Percentiles rank a stretch among this genome's conserved stretches.
Conservation (phyloP, 2,329 filamentous ascomycete genomes). For the Aspergillus sp. region DNA sequence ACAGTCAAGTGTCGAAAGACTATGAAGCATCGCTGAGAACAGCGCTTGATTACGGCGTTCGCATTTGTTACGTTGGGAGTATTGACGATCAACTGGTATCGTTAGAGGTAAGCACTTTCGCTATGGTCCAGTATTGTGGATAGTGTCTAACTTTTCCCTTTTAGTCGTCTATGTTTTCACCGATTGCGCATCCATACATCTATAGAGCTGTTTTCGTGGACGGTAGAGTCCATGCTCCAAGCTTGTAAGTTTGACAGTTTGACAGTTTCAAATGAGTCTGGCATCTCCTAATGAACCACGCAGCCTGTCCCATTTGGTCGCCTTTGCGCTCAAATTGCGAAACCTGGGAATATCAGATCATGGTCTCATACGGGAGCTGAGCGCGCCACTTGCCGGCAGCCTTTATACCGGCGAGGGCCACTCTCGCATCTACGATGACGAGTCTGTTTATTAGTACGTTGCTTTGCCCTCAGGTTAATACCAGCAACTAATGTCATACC, state of each 20-base stretch:
- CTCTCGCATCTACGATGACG: slow-evolving; percentile 84
- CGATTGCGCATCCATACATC: slow-evolving; percentile 81
- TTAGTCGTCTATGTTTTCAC: slow-evolving; percentile 74
- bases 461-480: neutral
- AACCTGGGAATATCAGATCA: slow-evolving; percentile 92
- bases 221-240: slow-evolving; percentile 79
- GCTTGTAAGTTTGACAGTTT: slow-evolving; percentile 68
- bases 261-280: too few relatives aligned
- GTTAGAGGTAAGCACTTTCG: slow-evolving; percentile 56
- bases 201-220: slow-evolving; percentile 95
- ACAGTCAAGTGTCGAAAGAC: slow-evolving; percentile 71
- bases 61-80: slow-evolving; percentile 81
- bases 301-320: slow-evolving; percentile 76
- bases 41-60: slow-evolving; percentile 67
- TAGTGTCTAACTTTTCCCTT: slow-evolving; percentile 12
- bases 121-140: too few relatives aligned
- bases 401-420: slow-evolving; percentile 90
- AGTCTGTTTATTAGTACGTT: slow-evolving; percentile 66
- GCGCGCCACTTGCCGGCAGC: slow-evolving; percentile 76
- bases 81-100: slow-evolving; percentile 96
- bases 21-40: slow-evolving; percentile 68
- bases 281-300: too few relatives aligned
- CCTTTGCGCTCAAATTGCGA: slow-evolving; percentile 84
- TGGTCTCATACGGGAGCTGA: slow-evolving; percentile 83
- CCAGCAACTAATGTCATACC: slow-evolving; percentile 4